Conservation (phyloP, 148 eudicot species). For the Rhododendron simsii region DNA sequence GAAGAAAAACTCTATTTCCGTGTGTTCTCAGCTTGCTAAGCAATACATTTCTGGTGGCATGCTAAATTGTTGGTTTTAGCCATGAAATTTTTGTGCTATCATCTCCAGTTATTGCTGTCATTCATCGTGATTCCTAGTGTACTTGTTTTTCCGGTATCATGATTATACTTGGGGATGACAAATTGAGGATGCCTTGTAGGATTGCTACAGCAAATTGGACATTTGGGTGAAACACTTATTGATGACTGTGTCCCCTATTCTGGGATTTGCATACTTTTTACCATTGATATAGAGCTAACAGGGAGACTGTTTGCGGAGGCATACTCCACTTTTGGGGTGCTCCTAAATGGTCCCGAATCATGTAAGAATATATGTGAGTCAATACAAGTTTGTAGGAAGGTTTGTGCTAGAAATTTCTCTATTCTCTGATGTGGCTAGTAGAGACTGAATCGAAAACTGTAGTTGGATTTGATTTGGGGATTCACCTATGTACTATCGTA, state of each 20-base stretch:
- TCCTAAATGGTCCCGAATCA: not conserved
- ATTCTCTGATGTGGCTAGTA: not conserved
- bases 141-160: not conserved
- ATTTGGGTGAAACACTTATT: not conserved
- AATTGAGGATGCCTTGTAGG: not conserved
- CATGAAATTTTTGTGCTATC: not conserved
- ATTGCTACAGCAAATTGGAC: not conserved
- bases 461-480: not conserved
- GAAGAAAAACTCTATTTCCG: not conserved
- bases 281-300: not conserved
- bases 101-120: not conserved
- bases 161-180: not conserved
- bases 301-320: not conserved
- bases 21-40: too few relatives aligned
- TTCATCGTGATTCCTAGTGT: not conserved
- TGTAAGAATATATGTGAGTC: not conserved
- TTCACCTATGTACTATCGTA: not conserved
- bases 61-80: not conserved
- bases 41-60: not conserved
- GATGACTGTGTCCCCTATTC: not conserved
- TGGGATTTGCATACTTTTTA: not conserved
- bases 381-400: not conserved
- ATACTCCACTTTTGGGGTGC: not conserved
- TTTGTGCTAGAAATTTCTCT: not conserved
- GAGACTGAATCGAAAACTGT: not conserved